phyloP scores from a whole-genome alignment of 2,329 filamentous ascomycete species.

The Fusarium xylarioides region DNA sequence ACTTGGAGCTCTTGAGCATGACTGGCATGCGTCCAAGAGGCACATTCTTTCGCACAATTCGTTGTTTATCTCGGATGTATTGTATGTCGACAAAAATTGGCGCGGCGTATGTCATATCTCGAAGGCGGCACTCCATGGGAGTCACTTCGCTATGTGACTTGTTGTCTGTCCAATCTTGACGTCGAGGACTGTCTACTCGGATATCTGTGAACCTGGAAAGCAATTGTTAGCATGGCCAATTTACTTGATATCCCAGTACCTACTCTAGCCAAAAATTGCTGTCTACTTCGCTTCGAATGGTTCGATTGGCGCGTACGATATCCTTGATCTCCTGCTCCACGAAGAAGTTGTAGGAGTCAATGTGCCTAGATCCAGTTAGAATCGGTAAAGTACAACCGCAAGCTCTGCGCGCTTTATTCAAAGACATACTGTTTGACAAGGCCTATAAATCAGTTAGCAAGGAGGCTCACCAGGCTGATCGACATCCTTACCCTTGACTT shows the following conservation, averaged over 20 bases:
- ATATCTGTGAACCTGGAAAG: constrained; percentile 79
- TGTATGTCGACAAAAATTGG: constrained; percentile 93
- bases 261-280: constrained; percentile 88
- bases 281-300: constrained; percentile 90
- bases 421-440: constrained; percentile 82
- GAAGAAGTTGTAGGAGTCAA: constrained; percentile 99
- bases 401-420: not conserved
- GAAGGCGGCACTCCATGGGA: constrained; percentile 93
- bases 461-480: not conserved
- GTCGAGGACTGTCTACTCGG: constrained; percentile 82
- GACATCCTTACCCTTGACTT: constrained; percentile 77
- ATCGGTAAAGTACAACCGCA: not conserved
- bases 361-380: constrained; percentile 64
- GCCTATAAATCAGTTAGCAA: constrained; percentile 53
- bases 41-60: constrained; percentile 78
- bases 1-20: constrained; percentile 97
- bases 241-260: not conserved
- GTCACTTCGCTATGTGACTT: constrained; percentile 80
- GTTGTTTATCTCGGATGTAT: constrained; percentile 83
- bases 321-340: constrained; percentile 97
- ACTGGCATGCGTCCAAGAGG: constrained; percentile 91
- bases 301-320: constrained; percentile 90
- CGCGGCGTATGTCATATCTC: constrained; percentile 98
- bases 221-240: constrained; percentile 6
- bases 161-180: constrained; percentile 77